Evolutionary conservation across 78 protist genomes (phyloP), one percentile per base, ranked within the genome.

Genomic region (Dictyostelium citrinum): DNA sequence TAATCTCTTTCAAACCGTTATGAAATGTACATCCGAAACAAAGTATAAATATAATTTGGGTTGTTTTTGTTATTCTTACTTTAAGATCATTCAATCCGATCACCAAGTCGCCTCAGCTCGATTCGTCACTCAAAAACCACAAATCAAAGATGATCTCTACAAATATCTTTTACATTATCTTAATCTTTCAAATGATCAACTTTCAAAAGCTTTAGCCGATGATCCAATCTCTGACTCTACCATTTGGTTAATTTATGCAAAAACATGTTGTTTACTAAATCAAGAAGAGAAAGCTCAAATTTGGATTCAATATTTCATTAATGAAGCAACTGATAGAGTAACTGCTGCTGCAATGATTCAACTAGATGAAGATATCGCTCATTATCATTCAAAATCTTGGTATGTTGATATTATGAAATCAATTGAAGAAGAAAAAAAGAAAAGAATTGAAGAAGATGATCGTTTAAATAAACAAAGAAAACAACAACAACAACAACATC

Each of bases 251-350:
- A 43, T 78, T 17, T 88, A 70, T 70, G 84, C 85, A 46, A 88
- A 88, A 79, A 78, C 93, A 61, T 88, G 93, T 79, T 45, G 84
- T 78, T 71, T 88, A 35, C 68, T 88, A 22, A 49, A 78, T 49
- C 49, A 64, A 35, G 93, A 88, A 46, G 93, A 88, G n/a, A 88
- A 78, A 37, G 84, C 93, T 27, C 85, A 88, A 43, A 78, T 35
- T 39, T 88, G 93, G 93, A 88, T 88, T 24, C 93, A 88, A 67
- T 67, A 77, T 37, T 88, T 41, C 68, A 88, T 88, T 14, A 88
- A 88, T 68, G 72, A 78, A 39, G 84, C 93, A 12, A 61, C 8
- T 2, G 81, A 88, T 88, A 76, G 93, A 68, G 58, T 88, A 16
- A 33, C 55, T 0, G 75, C 76, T 37, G 84, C 85, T 27, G 39